Percentiles rank a stretch among this genome's conserved stretches.
phyloP scores from a whole-genome alignment of 352 stramenopile species.

The Pythium utonaiense region DNA sequence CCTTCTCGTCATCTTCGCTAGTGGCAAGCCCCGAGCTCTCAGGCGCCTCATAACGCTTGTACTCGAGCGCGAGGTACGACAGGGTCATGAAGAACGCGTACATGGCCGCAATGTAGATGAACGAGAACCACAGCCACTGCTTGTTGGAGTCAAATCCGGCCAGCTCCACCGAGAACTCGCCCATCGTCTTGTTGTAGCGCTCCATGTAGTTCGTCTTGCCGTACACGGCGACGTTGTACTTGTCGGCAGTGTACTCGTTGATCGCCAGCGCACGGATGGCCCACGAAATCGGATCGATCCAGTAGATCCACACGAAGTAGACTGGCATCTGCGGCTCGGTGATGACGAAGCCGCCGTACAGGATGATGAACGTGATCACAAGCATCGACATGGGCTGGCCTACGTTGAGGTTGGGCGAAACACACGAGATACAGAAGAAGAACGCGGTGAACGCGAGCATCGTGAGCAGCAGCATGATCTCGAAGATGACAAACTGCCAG shows the following conservation, averaged over 20 bases:
- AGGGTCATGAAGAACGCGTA: slow-evolving; percentile 30
- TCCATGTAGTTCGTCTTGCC: slow-evolving; percentile 23
- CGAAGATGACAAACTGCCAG: slow-evolving; percentile 48
- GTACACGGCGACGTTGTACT: slow-evolving; percentile 18
- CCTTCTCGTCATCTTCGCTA: slow-evolving; percentile 1
- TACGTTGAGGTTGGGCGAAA: slow-evolving; percentile 27
- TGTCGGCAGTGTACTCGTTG: slow-evolving; percentile 24
- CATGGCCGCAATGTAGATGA: slow-evolving; percentile 27
- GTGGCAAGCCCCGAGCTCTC: slow-evolving; percentile 20
- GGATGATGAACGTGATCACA: slow-evolving; percentile 25
- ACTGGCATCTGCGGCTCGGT: slow-evolving; percentile 29
- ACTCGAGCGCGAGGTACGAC: slow-evolving; percentile 33
- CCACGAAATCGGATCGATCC: slow-evolving; percentile 39
- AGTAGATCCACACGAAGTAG: slow-evolving; percentile 36
- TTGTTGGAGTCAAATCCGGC: slow-evolving; percentile 27
- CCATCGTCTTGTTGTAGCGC: slow-evolving; percentile 23
- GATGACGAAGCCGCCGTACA: slow-evolving; percentile 42
- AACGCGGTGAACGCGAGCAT: slow-evolving; percentile 28
- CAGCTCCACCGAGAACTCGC: slow-evolving; percentile 20
- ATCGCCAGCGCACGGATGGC: slow-evolving; percentile 24
- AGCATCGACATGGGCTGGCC: slow-evolving; percentile 29
- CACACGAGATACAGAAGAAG: slow-evolving; percentile 31
- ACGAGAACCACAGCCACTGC: slow-evolving; percentile 23
- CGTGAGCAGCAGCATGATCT: slow-evolving; percentile 50
- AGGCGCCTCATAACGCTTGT: slow-evolving; percentile 23